These are phyloP conservation scores for Alternaria ventricosa DNA, from an alignment of 2,329 filamentous ascomycete species.

Conservation along the genomic window DNA sequence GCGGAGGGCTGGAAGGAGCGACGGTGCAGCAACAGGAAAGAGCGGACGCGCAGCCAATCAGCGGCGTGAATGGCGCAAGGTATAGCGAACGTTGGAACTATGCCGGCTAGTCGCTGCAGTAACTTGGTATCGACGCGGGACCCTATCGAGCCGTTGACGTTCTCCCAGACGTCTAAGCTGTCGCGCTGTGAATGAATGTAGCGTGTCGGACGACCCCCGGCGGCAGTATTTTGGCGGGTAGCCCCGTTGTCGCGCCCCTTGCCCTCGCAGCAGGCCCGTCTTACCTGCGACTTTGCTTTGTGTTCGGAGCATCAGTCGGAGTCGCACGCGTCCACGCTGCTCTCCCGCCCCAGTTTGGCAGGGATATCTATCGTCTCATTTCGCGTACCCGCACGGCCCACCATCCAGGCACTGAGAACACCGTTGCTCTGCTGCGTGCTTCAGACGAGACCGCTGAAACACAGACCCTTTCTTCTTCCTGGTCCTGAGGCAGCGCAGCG, in stretches of 20 bases:
- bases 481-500: constrained; percentile 5
- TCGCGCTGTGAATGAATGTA: not conserved
- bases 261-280: not conserved
- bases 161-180: not conserved
- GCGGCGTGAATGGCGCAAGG: constrained; percentile 2
- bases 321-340: not conserved
- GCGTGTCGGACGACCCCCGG: not conserved
- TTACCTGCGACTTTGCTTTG: not conserved
- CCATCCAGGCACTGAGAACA: not conserved
- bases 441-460: constrained; percentile 12
- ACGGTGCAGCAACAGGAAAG: constrained; percentile 1
- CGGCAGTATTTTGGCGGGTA: not conserved
- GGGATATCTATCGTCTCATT: constrained; percentile 12
- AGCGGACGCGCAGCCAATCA: constrained; percentile 23
- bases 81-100: constrained; percentile 17
- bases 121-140: constrained; percentile 12
- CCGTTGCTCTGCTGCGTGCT: not conserved
- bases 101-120: constrained; percentile 12
- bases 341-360: not conserved
- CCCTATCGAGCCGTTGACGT: constrained; percentile 9
- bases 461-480: constrained; percentile 7
- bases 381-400: constrained; percentile 10
- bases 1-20: constrained; percentile 15
- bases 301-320: constrained; percentile 1
- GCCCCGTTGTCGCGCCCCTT: constrained; percentile 2